Conservation (phyloP, 495 filamentous ascomycete genomes). For the Ramalina intermedia region DNA sequence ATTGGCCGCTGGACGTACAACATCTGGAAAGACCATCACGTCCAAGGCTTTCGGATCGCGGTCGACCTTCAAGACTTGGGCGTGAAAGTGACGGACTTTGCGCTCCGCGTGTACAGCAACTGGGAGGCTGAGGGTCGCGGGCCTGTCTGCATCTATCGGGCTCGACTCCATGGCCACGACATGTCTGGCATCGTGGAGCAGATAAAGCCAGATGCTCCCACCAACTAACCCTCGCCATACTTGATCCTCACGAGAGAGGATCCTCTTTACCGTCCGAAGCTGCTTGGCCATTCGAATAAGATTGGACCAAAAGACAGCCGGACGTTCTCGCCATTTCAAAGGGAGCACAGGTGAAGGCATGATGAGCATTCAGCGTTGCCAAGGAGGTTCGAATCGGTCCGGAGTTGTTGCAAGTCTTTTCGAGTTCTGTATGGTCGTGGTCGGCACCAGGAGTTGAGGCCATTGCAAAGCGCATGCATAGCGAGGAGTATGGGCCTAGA, state of each 20-base stretch:
- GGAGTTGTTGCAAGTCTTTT: too few relatives aligned
- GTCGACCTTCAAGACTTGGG: conserved; percentile 21
- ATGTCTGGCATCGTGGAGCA: background rate
- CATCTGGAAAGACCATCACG: conserved; percentile 17
- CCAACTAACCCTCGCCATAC: too few relatives aligned
- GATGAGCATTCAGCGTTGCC: background rate
- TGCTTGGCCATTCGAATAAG: too few relatives aligned
- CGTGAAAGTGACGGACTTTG: conserved; percentile 27
- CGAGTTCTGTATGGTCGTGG: too few relatives aligned
- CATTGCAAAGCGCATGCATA: background rate
- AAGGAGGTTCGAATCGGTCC: too few relatives aligned
- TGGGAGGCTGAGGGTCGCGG: conserved; percentile 24
- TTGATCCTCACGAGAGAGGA: too few relatives aligned
- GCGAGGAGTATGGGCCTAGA: background rate
- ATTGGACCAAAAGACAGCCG: too few relatives aligned
- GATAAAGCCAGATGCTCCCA: background rate
- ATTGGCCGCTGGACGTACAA: conserved; percentile 32
- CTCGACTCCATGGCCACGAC: conserved; percentile 28
- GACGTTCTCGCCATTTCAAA: background rate
- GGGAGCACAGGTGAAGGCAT: background rate
- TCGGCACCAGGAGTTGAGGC: background rate
- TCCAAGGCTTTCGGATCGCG: conserved; percentile 27
- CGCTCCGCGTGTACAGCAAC: conserved; percentile 31
- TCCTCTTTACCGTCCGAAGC: too few relatives aligned
- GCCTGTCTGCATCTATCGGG: conserved; percentile 33